Base-by-base conservation (phyloP, 495 filamentous ascomycete species). In the Chaetomium tenue region DNA sequence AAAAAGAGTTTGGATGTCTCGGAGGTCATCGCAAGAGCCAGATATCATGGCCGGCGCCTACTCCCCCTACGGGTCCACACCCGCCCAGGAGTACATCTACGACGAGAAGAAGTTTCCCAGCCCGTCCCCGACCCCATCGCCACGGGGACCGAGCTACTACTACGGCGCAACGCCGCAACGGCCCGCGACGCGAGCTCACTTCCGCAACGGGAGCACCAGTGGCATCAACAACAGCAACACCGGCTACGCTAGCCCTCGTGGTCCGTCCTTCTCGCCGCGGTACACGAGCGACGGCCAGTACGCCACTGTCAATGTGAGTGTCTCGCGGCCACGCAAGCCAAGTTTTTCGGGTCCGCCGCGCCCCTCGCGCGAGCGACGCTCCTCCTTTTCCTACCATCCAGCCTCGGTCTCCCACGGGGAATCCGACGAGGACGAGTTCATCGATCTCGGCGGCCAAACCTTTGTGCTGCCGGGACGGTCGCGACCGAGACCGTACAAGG, bases 381-480 rank as follows among this genome's bases (percentile, higher is more conserved):
- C 70, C 70, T 83, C 80, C 23, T 80, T 75, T 72, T 79, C 82
- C 75, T 80, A 77, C 72, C 73, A 82, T 81, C 83, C 79, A 76
- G 72, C 82, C 78, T 79, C 80, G 70, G 70, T 71, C 57, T 68
- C 69, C 47, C 75, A 83, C 81, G 82, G 79, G 76, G 82, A 84
- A 70, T 84, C 82, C 75, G 83, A 86, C 79, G 82, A 84, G 77
- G 83, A 84, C 77, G 83, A 86, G 74, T 73, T 77, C 69, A 74
- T 83, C 77, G 79, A 84, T 73, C 73, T 80, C 73, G 70, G 80
- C 65, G 81, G 80, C 63, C 65, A 71, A 70, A 76, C 72, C 70
- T 82, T 77, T 74, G 68, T 79, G 70, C 70, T 80, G 68, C 75
- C 77, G 69, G 78, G 75, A 69, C 74, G 72, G 71, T 77, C 78